A percentile compares a stretch with the other conserved stretches of the same genome.
Evolutionary conservation across 768 basidiomycete species (phyloP).

Genomic region (Trametes coccinea): DNA sequence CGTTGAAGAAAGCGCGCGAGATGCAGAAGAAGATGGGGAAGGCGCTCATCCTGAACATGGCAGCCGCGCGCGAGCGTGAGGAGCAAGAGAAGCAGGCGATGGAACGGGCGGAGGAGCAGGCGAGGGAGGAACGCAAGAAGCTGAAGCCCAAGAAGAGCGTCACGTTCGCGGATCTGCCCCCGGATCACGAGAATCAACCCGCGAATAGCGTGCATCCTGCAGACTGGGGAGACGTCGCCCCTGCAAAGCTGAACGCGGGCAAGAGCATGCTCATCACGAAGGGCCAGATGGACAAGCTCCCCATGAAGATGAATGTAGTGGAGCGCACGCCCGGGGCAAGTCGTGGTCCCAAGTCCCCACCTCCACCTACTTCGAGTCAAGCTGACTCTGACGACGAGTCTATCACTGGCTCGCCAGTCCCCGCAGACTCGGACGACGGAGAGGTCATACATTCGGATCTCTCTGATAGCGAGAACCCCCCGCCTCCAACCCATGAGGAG

Average conservation of each 20-base stretch:
- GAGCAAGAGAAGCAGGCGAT: slow-evolving; percentile 36
- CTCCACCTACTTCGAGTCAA: slow-evolving; percentile 18
- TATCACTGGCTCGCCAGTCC: slow-evolving; percentile 33
- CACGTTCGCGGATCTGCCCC: slow-evolving; percentile 54
- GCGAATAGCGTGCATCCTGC: slow-evolving; percentile 21
- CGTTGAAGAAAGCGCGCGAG: slow-evolving; percentile 41
- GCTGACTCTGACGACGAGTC: slow-evolving; percentile 76
- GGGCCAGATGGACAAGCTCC: slow-evolving; percentile 38
- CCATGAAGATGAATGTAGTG: slow-evolving; percentile 71
- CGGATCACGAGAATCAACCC: slow-evolving; percentile 29
- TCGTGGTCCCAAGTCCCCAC: slow-evolving; percentile 25
- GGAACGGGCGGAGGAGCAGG: slow-evolving; percentile 31
- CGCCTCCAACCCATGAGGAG: slow-evolving; percentile 13
- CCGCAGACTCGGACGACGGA: slow-evolving; percentile 37
- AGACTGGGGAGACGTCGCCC: slow-evolving; percentile 59
- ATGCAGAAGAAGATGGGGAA: slow-evolving; percentile 81
- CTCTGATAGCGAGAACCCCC: slow-evolving; percentile 13
- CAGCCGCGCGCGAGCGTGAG: slow-evolving; percentile 41
- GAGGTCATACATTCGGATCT: slow-evolving; percentile 28
- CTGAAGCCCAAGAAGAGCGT: slow-evolving; percentile 61
- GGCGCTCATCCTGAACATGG: slow-evolving; percentile 53
- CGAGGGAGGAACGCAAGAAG: slow-evolving; percentile 31
- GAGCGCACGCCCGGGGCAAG: slow-evolving; percentile 52
- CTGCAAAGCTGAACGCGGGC: slow-evolving; percentile 45
- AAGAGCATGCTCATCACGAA: slow-evolving; percentile 37